These are phyloP conservation scores for Carpinus fangiana DNA, from an alignment of 306 rosid genomes.

Conservation along the genomic window DNA sequence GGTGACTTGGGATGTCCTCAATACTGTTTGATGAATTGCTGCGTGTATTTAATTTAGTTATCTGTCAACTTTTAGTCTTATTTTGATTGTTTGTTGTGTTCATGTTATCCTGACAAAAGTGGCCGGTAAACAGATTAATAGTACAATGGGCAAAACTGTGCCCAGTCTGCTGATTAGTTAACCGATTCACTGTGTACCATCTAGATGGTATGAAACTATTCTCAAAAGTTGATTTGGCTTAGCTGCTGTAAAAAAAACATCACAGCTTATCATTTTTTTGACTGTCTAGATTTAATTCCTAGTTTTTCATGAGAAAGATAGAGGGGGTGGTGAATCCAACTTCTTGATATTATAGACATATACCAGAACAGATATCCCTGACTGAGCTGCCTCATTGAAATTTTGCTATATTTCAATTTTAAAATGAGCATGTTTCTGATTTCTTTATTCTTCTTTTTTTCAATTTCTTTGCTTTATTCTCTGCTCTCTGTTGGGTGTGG, in stretches of 20 bases:
- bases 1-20: not conserved
- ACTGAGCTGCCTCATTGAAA: not conserved
- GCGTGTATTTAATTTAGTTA: not conserved
- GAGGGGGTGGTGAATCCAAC: not conserved
- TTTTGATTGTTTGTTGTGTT: not conserved
- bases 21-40: constrained; percentile 3
- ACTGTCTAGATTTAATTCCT: too few species aligned
- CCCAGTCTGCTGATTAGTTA: not conserved
- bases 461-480: not conserved
- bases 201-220: not conserved
- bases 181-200: not conserved
- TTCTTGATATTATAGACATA: not conserved
- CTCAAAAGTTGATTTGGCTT: not conserved
- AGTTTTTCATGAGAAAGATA: too few species aligned
- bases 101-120: not conserved
- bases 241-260: too few species aligned
- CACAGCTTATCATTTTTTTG: too few species aligned
- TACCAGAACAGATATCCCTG: not conserved
- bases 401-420: not conserved
- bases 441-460: too few species aligned
- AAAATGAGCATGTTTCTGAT: too few species aligned
- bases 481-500: not conserved
- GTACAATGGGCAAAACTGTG: not conserved
- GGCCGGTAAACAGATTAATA: not conserved
- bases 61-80: not conserved